Evolutionary conservation across 176 grass and related monocot species (phyloP), one percentile per base, ranked within the genome.

Genomic region (Avena sativa): DNA sequence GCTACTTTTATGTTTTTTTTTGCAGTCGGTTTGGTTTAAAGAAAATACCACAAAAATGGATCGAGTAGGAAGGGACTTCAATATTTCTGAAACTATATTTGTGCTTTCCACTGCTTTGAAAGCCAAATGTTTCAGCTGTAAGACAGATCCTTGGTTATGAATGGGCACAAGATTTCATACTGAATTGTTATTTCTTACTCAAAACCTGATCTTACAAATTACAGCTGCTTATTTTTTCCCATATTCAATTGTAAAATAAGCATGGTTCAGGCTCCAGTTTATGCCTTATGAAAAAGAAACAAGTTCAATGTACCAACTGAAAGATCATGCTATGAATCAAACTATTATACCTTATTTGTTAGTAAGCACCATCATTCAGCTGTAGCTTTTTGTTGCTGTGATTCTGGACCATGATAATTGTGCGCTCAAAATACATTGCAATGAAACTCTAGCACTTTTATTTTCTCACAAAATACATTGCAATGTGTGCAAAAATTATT

Each of bases 21-120:
- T 28, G 28, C 28, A 28, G 2, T 28, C 28, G 28, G 28, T 28
- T 28, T 28, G 28, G 23, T 23, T 23, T 23, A 23, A 28, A 28
- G 28, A 28, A 28, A 28, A 28, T 28, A 28, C 96, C 97, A 59
- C 92, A 98, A 72, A 98, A 98, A 94, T 98, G 97, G 72, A 96
- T 86, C 16, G 97, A 94, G 62, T 93, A 90, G 13, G 92, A 83
- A 88, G 97, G 89, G 74, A 94, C 90, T 84, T 90, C 94, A 64
- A 96, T 88, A 34, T 90, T 88, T 32, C 91, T 92, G 82, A 98
- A 98, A 88, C 97, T 96, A 83, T 98, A 98, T 81, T 98, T 98
- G 77, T 98, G 97, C 71, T 98, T 98, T 62, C 97, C 94, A 47
- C 92, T 83, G 72, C 97, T 92, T 98, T 98, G 55, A 91, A 88